Evolutionary conservation across 352 stramenopile genomes (phyloP).

Genomic region (Phytophthora syringae): DNA sequence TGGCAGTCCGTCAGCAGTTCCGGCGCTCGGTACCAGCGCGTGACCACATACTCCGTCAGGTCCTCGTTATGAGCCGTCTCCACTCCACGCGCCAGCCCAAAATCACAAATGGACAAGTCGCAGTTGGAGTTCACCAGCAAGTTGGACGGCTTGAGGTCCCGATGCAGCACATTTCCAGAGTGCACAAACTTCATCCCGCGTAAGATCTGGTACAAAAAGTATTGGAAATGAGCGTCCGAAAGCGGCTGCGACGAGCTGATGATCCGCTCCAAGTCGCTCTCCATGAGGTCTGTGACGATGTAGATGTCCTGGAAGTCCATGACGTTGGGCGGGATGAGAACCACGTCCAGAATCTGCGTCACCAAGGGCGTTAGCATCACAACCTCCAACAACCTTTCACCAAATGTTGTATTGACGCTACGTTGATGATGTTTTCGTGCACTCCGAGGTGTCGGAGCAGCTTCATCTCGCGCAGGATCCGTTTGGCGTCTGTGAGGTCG

Average conservation of each 20-base stretch:
- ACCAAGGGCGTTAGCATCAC: background rate
- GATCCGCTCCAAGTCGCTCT: conserved; percentile 92
- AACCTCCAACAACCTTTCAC: conserved; percentile 2
- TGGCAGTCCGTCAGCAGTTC: conserved; percentile 92
- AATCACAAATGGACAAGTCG: conserved; percentile 92
- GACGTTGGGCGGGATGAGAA: conserved; percentile 81
- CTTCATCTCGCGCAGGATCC: conserved; percentile 94
- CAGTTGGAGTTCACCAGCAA: conserved; percentile 92
- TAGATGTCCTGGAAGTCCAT: conserved; percentile 92
- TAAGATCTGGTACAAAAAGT: conserved; percentile 93
- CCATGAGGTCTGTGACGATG: conserved; percentile 93
- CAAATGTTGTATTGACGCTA: conserved; percentile 5
- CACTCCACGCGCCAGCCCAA: conserved; percentile 92
- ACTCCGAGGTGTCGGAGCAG: conserved; percentile 91
- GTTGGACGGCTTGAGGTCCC: conserved; percentile 91
- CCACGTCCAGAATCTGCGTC: conserved; percentile 82
- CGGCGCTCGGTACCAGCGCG: conserved; percentile 91
- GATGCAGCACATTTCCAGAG: conserved; percentile 94
- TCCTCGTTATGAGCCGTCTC: conserved; percentile 85
- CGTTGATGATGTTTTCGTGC: conserved; percentile 93
- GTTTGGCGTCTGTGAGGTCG: conserved; percentile 93
- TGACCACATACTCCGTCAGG: conserved; percentile 93
- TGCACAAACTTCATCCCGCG: conserved; percentile 98
- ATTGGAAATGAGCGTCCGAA: conserved; percentile 89
- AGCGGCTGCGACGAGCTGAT: conserved; percentile 89